Conservation (phyloP, 1,284 basidiomycete species). For the Inonotus hispidus region DNA sequence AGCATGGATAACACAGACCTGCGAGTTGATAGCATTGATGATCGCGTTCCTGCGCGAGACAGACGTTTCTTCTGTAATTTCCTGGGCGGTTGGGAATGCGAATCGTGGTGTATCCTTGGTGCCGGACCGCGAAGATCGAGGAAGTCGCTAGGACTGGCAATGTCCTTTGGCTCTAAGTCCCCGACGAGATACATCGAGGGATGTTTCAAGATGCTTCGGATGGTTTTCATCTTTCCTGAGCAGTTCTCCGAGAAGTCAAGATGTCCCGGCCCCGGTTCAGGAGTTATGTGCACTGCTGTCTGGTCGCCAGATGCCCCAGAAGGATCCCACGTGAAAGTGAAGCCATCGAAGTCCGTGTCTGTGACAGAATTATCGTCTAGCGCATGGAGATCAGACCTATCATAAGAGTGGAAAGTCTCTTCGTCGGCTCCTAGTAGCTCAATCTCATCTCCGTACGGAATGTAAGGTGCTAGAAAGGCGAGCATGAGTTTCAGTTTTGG, state of each 20-base stretch:
- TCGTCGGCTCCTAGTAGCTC: conserved; percentile 12
- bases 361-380: conserved; percentile 1
- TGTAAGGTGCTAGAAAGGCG: conserved; percentile 6
- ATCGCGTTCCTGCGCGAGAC: not conserved
- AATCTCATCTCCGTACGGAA: conserved; percentile 13
- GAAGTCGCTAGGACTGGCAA: not conserved
- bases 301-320: not conserved
- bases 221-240: not conserved
- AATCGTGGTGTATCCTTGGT: not conserved
- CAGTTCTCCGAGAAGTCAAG: not conserved
- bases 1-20: conserved; percentile 16
- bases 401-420: conserved; percentile 7
- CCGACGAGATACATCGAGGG: conserved; percentile 10
- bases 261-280: not conserved
- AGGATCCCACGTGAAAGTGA: conserved; percentile 13
- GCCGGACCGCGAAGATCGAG: conserved; percentile 4
- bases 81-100: not conserved
- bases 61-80: conserved; percentile 13
- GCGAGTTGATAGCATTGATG: conserved; percentile 1
- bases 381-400: conserved; percentile 7
- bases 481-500: not conserved
- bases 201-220: conserved; percentile 17
- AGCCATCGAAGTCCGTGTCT: conserved; percentile 9
- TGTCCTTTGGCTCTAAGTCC: not conserved
- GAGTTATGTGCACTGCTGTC: not conserved